These are phyloP conservation scores for Coniochaeta ligniaria DNA, from an alignment of 2,329 filamentous ascomycete species.

Conservation along the genomic window DNA sequence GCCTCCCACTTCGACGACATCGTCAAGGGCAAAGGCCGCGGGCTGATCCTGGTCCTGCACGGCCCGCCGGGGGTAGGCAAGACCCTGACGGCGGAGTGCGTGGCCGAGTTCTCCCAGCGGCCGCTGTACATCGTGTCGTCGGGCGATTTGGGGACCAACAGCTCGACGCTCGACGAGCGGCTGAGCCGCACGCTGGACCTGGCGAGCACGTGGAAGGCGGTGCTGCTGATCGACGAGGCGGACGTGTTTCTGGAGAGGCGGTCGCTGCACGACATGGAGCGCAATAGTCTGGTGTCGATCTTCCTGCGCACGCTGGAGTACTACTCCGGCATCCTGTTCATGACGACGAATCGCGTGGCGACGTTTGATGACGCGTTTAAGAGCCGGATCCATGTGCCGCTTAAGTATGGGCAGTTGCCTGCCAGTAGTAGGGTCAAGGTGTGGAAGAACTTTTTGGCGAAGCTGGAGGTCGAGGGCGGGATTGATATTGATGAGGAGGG, in stretches of 20 bases:
- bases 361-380: constrained; percentile 32
- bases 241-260: constrained; percentile 13
- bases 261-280: neutral
- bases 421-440: constrained; percentile 6
- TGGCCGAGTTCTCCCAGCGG: constrained; percentile 7
- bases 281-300: constrained; percentile 12
- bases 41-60: constrained; percentile 6
- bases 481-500: constrained; percentile 15
- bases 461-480: constrained; percentile 9
- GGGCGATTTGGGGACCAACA: constrained; percentile 6
- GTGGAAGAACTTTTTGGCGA: constrained; percentile 12
- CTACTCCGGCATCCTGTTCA: constrained; percentile 28
- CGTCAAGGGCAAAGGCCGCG: constrained; percentile 5
- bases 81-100: constrained; percentile 11
- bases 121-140: constrained; percentile 9
- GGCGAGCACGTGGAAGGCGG: constrained; percentile 14
- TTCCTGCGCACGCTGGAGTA: constrained; percentile 28
- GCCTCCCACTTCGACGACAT: constrained; percentile 4
- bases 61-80: constrained; percentile 9
- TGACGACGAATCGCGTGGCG: constrained; percentile 34
- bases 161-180: neutral
- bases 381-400: constrained; percentile 27
- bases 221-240: constrained; percentile 28
- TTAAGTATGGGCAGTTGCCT: constrained; percentile 20
- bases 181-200: constrained; percentile 7